Conservation (phyloP, 768 basidiomycete genomes). For the Amanita subjunquillea region DNA sequence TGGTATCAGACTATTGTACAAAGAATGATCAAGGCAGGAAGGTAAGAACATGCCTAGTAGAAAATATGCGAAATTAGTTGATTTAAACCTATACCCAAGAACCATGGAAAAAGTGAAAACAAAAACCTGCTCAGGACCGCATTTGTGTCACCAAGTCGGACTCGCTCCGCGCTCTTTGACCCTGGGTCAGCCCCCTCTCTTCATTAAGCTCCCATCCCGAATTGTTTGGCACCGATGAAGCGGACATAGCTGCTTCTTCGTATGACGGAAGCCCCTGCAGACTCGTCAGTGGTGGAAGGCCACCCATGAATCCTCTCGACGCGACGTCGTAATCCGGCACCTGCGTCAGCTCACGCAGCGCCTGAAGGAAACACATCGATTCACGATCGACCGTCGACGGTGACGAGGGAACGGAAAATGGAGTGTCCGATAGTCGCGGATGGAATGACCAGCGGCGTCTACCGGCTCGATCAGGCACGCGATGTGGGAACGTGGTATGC, state of each 20-base stretch:
- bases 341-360: conserved; percentile 41
- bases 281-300: conserved; percentile 76
- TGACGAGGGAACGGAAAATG: neutral
- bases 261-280: conserved; percentile 79
- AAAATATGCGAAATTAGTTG: no score
- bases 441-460: neutral
- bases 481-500: no score
- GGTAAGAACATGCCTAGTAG: no score
- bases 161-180: conserved; percentile 1
- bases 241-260: conserved; percentile 43
- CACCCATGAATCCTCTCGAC: conserved; percentile 80
- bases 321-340: conserved; percentile 86
- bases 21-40: neutral
- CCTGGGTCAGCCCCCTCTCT: neutral
- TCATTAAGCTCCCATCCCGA: neutral
- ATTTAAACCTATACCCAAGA: neutral
- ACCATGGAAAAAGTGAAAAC: neutral
- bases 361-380: neutral
- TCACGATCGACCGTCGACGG: conserved; percentile 5
- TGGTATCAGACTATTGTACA: neutral
- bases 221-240: neutral
- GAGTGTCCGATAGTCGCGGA: neutral
- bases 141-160: neutral
- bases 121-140: neutral
- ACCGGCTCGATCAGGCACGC: no score